These are phyloP conservation scores for Colletotrichum trifolii DNA, from an alignment of 2,329 filamentous ascomycete species.

Conservation along the genomic window DNA sequence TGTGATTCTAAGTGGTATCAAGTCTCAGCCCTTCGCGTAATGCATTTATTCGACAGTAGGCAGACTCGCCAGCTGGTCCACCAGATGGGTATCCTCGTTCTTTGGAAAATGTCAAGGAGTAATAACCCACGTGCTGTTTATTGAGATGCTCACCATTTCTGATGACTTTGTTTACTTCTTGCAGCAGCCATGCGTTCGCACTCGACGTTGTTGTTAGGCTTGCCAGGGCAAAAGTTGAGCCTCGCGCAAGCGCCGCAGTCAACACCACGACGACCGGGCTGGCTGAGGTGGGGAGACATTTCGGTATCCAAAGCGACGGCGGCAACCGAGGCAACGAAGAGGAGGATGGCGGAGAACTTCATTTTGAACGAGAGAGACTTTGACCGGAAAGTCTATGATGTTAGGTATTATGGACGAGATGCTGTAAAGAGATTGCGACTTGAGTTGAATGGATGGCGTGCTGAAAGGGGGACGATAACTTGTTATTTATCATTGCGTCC, in stretches of 20 bases:
- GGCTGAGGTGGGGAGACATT: constrained; percentile 18
- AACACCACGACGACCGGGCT: constrained; percentile 26
- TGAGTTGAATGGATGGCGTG: background rate
- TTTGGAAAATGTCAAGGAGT: too few species aligned
- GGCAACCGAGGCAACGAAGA: constrained; percentile 26
- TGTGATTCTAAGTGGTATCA: too few species aligned
- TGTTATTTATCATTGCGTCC: constrained; percentile 11
- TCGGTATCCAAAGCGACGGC: constrained; percentile 27
- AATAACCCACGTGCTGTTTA: background rate
- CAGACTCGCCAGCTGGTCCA: too few species aligned
- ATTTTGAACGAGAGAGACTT: constrained; percentile 22
- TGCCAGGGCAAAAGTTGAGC: constrained; percentile 28
- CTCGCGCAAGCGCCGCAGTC: constrained; percentile 24
- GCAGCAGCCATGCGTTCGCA: constrained; percentile 30
- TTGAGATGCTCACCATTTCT: background rate
- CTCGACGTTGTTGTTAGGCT: constrained; percentile 28
- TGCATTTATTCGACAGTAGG: too few species aligned
- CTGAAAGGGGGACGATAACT: background rate
- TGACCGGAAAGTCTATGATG: constrained; percentile 13
- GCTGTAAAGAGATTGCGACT: background rate
- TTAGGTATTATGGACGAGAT: background rate
- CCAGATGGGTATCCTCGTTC: too few species aligned
- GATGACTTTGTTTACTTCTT: background rate
- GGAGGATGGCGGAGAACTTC: constrained; percentile 22
- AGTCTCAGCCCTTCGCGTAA: too few species aligned